These are phyloP conservation scores for Auricularia cornea DNA, from an alignment of 768 basidiomycete genomes.

Conservation along the genomic window DNA sequence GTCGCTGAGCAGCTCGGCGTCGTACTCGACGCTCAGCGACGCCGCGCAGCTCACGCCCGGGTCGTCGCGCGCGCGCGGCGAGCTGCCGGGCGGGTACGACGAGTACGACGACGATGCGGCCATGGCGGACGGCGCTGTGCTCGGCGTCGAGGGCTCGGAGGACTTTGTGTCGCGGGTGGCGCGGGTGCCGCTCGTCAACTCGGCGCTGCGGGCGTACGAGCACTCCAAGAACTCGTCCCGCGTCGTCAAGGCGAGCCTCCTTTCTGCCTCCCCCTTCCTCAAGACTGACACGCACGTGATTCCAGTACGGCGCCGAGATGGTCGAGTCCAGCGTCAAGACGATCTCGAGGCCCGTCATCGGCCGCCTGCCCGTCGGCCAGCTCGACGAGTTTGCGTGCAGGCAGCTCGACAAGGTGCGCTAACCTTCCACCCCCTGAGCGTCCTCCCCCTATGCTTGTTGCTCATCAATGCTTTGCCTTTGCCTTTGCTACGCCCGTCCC, in stretches of 20 bases:
- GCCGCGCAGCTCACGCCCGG: not conserved
- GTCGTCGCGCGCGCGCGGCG: not conserved
- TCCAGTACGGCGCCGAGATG: conserved; percentile 79
- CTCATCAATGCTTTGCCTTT: conserved; percentile 5
- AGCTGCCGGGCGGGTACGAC: not conserved
- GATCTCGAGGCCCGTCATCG: conserved; percentile 74
- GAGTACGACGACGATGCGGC: not conserved
- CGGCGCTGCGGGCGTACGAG: conserved; percentile 68
- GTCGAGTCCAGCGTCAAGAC: conserved; percentile 77
- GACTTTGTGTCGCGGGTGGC: conserved; percentile 53
- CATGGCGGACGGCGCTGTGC: not conserved
- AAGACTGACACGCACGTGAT: not conserved
- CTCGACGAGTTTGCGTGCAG: conserved; percentile 85
- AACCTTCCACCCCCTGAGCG: not conserved
- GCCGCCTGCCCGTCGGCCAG: conserved; percentile 62
- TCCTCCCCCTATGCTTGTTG: no score
- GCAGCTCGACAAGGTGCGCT: conserved; percentile 72
- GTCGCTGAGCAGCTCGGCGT: not conserved
- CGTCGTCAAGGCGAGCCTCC: conserved; percentile 64
- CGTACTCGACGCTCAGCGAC: not conserved
- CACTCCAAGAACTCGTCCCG: conserved; percentile 75
- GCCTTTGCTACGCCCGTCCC: not conserved
- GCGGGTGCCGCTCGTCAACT: conserved; percentile 61
- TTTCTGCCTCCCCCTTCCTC: conserved; percentile 3
- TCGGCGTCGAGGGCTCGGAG: conserved; percentile 6